Evolutionary conservation across 1,284 basidiomycete species (phyloP), one percentile per base, ranked within the genome.

Genomic region (Lentinula novae-zelandiae): DNA sequence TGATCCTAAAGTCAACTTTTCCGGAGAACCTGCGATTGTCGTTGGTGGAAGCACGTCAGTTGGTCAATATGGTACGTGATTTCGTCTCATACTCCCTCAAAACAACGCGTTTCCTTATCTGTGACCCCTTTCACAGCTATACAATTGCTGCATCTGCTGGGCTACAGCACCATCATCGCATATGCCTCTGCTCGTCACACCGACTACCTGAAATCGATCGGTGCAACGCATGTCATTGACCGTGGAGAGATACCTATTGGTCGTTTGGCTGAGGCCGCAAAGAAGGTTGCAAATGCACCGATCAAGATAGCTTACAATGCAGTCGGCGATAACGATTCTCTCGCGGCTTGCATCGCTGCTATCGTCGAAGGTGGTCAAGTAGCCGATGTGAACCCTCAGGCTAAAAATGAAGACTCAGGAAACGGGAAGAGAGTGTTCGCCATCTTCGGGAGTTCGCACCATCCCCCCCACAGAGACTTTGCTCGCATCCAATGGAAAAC

Each of bases 181-280:
- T 77, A 78, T 7, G 71, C 77, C 3, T 79, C 77, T 27, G 60
- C 67, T 7, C 64, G 69, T 51, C 75, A 81, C 64, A 63, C 60
- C 4, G 71, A 66, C 0, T 66, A 70, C 51, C 69, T 80, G 60
- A 73, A 72, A 52, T 71, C 72, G 0, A 67, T 77, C 51, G 80
- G 81, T 6, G 80, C 78, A 0, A 77, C 75, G 1, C 73, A 75
- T 53, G 66, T 75, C 60, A 65, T 81, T 65, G 73, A 73, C 57
- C 71, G 74, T 48, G 62, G 58, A 15, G 22, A 22, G 34, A 40
- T 54, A 7, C n/a, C 64, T 3, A 22, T 64, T 9, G 15, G 34
- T 12, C 42, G 57, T 3, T 51, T 64, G n/a, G 58, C 53, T 7
- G 54, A 33, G 7, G 22, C 36, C n/a, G 58, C 49, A 8, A 56